Conservation (phyloP, 1,284 basidiomycete species). For the Golubevia pallescens region DNA sequence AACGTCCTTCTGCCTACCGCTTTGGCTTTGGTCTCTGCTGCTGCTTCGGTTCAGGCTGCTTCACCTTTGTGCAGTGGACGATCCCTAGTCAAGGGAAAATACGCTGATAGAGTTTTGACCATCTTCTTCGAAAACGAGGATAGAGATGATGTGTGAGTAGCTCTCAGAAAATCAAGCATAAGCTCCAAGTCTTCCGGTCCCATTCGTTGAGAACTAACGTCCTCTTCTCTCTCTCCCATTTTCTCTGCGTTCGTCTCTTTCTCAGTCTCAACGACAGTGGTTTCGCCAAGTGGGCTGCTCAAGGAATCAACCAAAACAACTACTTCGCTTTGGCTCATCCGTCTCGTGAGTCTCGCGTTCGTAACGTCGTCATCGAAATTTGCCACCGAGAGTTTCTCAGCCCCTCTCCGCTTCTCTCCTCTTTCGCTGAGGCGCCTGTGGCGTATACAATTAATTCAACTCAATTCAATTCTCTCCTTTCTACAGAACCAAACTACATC, state of each 20-base stretch:
- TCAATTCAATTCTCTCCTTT: not conserved
- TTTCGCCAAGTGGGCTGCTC: not conserved
- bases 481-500: constrained; percentile 13
- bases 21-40: constrained; percentile 1
- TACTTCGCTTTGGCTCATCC: constrained; percentile 9
- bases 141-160: not conserved
- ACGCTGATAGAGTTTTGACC: constrained; percentile 9
- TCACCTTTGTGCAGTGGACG: constrained; percentile 11
- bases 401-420: not conserved
- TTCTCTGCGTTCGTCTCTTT: not conserved
- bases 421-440: not conserved
- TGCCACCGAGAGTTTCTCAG: too few relatives aligned
- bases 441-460: not conserved
- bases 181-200: not conserved
- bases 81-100: constrained; percentile 6
- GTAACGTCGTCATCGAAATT: too few relatives aligned
- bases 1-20: constrained; percentile 5
- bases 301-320: constrained; percentile 11
- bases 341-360: not conserved
- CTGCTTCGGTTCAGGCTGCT: constrained; percentile 7
- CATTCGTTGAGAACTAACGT: not conserved
- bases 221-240: not conserved
- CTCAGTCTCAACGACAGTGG: not conserved
- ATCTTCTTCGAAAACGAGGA: constrained; percentile 15
- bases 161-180: not conserved